Percentiles rank a stretch among this genome's conserved stretches.
phyloP scores from a whole-genome alignment of 805 yeast species.

The Pichia thaimueangensis region DNA sequence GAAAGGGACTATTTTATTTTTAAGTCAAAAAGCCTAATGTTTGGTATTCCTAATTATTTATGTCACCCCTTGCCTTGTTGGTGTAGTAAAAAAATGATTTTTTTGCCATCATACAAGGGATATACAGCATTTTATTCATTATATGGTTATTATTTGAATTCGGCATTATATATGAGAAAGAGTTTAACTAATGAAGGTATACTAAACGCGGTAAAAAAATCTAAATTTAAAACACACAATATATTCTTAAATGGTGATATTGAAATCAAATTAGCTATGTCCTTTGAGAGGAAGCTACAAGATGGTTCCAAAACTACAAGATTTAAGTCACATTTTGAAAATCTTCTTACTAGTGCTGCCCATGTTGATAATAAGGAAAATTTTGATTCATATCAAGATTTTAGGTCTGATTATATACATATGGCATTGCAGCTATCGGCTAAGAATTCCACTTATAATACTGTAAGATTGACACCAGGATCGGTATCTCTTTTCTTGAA shows the following conservation, averaged over 20 bases:
- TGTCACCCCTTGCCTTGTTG: constrained; percentile 49
- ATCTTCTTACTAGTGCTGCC: constrained; percentile 48
- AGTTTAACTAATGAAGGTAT: constrained; percentile 6
- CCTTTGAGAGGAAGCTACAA: constrained; percentile 41
- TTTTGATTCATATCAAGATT: constrained; percentile 76
- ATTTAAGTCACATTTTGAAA: constrained; percentile 51
- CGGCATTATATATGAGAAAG: constrained; percentile 13
- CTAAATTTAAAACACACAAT: constrained; percentile 44
- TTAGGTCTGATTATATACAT: constrained; percentile 74
- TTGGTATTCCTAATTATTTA: constrained; percentile 73
- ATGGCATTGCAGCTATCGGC: constrained; percentile 46
- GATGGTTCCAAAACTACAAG: constrained; percentile 34
- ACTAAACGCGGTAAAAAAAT: constrained; percentile 2
- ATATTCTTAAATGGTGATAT: constrained; percentile 58
- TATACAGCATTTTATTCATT: constrained; percentile 17
- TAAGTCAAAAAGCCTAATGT: constrained; percentile 52
- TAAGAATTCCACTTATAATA: constrained; percentile 40
- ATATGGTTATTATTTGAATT: constrained; percentile 23
- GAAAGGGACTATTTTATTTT: constrained; percentile 63
- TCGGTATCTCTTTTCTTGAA: constrained; percentile 56
- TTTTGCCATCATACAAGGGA: constrained; percentile 35
- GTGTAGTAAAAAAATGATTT: constrained; percentile 46
- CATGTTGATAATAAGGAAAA: constrained; percentile 35
- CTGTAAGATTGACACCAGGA: constrained; percentile 67
- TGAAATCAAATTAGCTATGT: constrained; percentile 49